Evolutionary conservation across 2,329 filamentous ascomycete genomes (phyloP).

Genomic region (Domatiomyces globalis): DNA sequence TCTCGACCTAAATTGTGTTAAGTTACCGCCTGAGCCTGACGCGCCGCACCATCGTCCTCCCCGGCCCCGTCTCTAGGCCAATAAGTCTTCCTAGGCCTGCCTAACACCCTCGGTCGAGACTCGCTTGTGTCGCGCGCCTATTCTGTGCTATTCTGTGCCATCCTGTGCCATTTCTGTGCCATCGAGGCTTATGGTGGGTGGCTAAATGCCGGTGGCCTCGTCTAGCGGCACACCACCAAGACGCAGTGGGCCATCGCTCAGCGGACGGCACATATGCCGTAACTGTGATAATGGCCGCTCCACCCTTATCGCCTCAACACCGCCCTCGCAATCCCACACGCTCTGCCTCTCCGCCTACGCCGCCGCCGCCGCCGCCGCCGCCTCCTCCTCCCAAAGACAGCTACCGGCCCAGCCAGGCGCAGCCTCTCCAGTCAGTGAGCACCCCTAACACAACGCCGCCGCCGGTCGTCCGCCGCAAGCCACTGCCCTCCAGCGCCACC

Average conservation of each 20-base stretch:
- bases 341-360: neutral
- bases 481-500: conserved; percentile 35
- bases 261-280: neutral
- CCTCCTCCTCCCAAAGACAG: conserved; percentile 9
- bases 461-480: conserved; percentile 38
- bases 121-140: no score
- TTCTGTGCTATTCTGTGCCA: no score
- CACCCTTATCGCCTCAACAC: neutral
- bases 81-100: neutral
- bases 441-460: conserved; percentile 1
- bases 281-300: neutral
- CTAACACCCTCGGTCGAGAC: no score
- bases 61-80: neutral
- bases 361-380: conserved; percentile 10
- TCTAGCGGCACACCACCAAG: neutral
- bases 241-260: neutral
- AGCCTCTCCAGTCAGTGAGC: conserved; percentile 2
- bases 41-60: neutral
- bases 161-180: neutral
- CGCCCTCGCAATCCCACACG: neutral
- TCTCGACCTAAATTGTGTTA: no score
- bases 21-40: neutral
- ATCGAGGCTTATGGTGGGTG: neutral
- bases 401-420: neutral
- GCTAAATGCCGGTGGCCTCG: neutral